Percentiles rank a stretch among this genome's conserved stretches.
phyloP scores from a whole-genome alignment of 208 protist species.

The Tritrichomonas foetus region DNA sequence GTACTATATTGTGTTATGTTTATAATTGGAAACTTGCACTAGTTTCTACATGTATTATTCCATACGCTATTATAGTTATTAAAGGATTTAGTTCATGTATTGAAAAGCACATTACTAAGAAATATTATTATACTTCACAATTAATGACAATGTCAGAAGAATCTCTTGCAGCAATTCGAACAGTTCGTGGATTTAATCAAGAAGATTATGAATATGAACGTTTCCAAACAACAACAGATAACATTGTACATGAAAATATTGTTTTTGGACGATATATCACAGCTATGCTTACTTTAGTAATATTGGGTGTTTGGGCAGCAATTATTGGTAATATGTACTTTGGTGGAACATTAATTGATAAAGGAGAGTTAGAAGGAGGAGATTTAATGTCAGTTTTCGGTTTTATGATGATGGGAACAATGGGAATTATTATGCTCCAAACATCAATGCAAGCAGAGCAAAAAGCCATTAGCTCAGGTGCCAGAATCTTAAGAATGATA shows the following conservation, averaged over 20 bases:
- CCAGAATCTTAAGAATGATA: not conserved
- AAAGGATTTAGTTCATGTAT: not conserved
- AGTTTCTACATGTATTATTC: not conserved
- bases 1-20: not conserved
- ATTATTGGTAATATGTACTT: slow-evolving; percentile 36
- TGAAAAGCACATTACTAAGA: not conserved
- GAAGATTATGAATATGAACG: not conserved
- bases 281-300: not conserved
- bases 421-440: not conserved
- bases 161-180: not conserved
- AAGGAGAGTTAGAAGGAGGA: not conserved
- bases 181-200: not conserved
- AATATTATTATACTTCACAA: not conserved
- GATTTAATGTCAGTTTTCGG: slow-evolving; percentile 10
- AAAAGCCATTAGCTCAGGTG: not conserved
- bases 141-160: not conserved
- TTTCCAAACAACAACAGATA: not conserved
- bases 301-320: not conserved
- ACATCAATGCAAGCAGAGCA: not conserved
- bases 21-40: slow-evolving; percentile 31
- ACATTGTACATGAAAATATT: no score
- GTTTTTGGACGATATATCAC: no score
- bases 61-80: not conserved
- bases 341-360: not conserved
- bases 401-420: not conserved